phyloP scores from a whole-genome alignment of 371 early-diverging fungal species.

The Mortierella sp. region DNA sequence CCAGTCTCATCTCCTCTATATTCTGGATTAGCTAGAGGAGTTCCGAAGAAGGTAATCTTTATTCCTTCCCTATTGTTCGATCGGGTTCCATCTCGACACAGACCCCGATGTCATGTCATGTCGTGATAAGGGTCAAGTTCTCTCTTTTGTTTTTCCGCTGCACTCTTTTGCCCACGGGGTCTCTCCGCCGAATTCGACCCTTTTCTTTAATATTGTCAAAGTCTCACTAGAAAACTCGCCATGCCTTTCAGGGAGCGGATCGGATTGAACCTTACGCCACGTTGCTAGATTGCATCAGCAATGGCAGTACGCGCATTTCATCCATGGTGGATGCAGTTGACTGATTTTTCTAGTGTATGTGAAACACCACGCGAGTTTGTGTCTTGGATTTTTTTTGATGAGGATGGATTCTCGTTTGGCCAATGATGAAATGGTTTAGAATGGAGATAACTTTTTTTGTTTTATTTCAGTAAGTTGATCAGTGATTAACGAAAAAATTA shows the following conservation, averaged over 20 bases:
- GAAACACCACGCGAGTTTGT: neutral
- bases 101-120: neutral
- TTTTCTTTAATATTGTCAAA: too few relatives aligned
- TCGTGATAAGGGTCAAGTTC: neutral
- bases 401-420: neutral
- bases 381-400: neutral
- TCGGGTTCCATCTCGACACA: neutral
- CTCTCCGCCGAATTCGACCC: neutral
- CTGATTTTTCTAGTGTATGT: neutral
- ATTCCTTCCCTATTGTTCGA: conserved; percentile 1
- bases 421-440: too few relatives aligned
- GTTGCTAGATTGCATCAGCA: neutral
- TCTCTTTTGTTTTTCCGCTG: neutral
- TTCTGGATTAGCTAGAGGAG: too few relatives aligned
- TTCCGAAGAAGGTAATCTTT: neutral
- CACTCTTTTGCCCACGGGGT: neutral
- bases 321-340: neutral
- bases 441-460: too few relatives aligned
- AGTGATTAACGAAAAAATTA: too few relatives aligned
- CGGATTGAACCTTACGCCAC: neutral
- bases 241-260: neutral
- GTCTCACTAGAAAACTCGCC: neutral
- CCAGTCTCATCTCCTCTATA: too few relatives aligned
- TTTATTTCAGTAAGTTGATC: too few relatives aligned
- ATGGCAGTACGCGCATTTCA: too few relatives aligned